These are phyloP conservation scores for Mycena galopus DNA, from an alignment of 768 basidiomycete genomes.

Conservation along the genomic window DNA sequence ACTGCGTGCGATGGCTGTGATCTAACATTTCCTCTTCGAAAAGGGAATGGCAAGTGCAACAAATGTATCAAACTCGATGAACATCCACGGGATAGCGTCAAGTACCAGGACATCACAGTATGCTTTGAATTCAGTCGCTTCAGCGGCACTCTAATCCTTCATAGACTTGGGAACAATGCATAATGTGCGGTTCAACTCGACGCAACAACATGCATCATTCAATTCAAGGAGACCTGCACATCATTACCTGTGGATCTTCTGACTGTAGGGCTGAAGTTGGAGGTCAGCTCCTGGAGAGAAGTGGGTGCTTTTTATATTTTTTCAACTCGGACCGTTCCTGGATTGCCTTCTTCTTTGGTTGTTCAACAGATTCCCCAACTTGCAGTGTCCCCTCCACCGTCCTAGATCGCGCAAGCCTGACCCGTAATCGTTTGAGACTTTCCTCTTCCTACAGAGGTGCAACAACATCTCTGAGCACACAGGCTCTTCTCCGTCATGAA, in stretches of 20 bases:
- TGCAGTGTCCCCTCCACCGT: conserved; percentile 3
- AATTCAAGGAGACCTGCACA: neutral
- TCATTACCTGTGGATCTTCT: conserved; percentile 4
- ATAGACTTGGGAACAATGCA: conserved; percentile 17
- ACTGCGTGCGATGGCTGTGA: neutral
- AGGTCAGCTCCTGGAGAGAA: neutral
- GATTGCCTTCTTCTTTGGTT: too few relatives aligned
- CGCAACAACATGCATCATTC: conserved; percentile 13
- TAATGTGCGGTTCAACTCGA: conserved; percentile 11
- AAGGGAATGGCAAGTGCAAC: neutral
- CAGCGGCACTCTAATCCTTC: neutral
- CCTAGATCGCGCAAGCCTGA: neutral
- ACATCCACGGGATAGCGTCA: neutral
- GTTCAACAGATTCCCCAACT: neutral
- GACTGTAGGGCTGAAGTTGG: neutral
- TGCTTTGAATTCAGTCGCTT: neutral
- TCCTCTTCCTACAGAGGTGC: neutral
- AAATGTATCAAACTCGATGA: conserved; percentile 6
- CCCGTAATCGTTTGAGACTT: neutral
- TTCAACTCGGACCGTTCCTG: neutral
- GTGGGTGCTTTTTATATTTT: neutral
- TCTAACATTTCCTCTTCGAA: neutral
- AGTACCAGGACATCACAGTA: conserved; percentile 3
- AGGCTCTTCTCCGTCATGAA: conserved; percentile 7
- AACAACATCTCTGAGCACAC: conserved; percentile 4